Conservation (phyloP, 1,284 basidiomycete species). For the Ustanciosporium gigantosporum region DNA sequence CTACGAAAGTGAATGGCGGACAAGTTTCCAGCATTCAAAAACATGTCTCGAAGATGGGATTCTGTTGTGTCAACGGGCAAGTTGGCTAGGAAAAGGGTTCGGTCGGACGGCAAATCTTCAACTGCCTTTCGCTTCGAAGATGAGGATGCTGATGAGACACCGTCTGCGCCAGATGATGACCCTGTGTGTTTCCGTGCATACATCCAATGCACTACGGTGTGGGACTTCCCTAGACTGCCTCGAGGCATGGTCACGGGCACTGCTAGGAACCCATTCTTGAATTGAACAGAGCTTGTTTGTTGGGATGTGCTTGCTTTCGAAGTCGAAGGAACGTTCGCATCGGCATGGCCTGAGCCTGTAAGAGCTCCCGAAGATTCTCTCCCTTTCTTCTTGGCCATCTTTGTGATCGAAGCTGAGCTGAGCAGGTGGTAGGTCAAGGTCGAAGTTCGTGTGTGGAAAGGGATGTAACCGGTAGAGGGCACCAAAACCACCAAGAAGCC, state of each 20-base stretch:
- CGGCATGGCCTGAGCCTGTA: no score
- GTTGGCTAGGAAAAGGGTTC: conserved; percentile 57
- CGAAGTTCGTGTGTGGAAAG: no score
- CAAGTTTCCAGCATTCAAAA: conserved; percentile 45
- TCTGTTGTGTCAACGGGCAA: conserved; percentile 52
- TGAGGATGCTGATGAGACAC: conserved; percentile 1
- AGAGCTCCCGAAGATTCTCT: no score
- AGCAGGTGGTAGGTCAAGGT: no score
- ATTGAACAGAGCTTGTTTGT: not conserved
- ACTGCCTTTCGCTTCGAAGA: conserved; percentile 4
- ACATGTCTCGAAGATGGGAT: conserved; percentile 39
- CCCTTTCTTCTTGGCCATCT: no score
- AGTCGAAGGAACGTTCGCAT: no score
- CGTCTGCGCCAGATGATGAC: no score
- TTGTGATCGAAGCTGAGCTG: no score
- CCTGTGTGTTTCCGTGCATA: conserved; percentile 22
- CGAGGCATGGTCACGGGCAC: conserved; percentile 9
- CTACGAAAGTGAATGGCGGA: conserved; percentile 29
- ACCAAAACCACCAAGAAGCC: no score
- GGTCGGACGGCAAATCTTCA: conserved; percentile 13
- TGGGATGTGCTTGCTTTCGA: not conserved
- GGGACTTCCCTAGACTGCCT: not conserved
- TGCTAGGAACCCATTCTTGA: conserved; percentile 22
- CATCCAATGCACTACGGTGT: conserved; percentile 15
- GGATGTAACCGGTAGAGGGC: no score